Conservation (phyloP, 2,329 filamentous ascomycete species). For the Fusarium domesticum region DNA sequence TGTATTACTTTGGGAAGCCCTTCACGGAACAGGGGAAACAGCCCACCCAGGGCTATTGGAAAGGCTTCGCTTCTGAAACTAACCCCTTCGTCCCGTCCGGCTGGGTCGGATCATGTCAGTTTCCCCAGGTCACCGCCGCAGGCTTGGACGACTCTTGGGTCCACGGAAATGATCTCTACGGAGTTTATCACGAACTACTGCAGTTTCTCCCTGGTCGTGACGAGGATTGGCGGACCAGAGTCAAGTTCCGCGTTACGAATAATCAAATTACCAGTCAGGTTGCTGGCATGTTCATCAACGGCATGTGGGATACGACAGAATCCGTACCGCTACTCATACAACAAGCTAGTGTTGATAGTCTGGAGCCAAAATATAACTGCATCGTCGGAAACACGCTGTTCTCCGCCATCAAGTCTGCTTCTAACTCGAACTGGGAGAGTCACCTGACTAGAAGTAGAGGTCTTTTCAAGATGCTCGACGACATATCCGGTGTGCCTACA, state of each 20-base stretch:
- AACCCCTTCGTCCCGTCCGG: slow-evolving; percentile 67
- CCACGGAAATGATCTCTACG: slow-evolving; percentile 73
- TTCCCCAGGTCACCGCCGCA: slow-evolving; percentile 72
- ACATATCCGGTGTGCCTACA: slow-evolving; percentile 61
- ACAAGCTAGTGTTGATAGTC: slow-evolving; percentile 61
- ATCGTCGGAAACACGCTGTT: slow-evolving; percentile 45
- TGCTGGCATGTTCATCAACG: slow-evolving; percentile 68
- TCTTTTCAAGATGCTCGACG: slow-evolving; percentile 61
- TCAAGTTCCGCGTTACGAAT: slow-evolving; percentile 71
- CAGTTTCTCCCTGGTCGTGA: slow-evolving; percentile 59
- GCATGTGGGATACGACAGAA: slow-evolving; percentile 57
- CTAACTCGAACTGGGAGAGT: slow-evolving; percentile 54
- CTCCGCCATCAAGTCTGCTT: slow-evolving; percentile 41
- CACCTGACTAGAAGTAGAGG: slow-evolving; percentile 57
- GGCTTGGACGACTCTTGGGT: slow-evolving; percentile 73
- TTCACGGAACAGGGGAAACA: slow-evolving; percentile 42
- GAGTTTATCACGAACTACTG: slow-evolving; percentile 70
- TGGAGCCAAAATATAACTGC: slow-evolving; percentile 73
- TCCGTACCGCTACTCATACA: slow-evolving; percentile 47
- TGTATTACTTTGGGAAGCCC: slow-evolving; percentile 67
- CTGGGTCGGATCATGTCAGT: slow-evolving; percentile 72
- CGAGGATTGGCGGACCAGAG: slow-evolving; percentile 40
- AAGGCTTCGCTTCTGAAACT: slow-evolving; percentile 54
- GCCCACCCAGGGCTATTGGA: slow-evolving; percentile 61
- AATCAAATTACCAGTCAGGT: slow-evolving; percentile 83